phyloP scores from a whole-genome alignment of 2,329 filamentous ascomycete species.

The Zymoseptoria crescenta region DNA sequence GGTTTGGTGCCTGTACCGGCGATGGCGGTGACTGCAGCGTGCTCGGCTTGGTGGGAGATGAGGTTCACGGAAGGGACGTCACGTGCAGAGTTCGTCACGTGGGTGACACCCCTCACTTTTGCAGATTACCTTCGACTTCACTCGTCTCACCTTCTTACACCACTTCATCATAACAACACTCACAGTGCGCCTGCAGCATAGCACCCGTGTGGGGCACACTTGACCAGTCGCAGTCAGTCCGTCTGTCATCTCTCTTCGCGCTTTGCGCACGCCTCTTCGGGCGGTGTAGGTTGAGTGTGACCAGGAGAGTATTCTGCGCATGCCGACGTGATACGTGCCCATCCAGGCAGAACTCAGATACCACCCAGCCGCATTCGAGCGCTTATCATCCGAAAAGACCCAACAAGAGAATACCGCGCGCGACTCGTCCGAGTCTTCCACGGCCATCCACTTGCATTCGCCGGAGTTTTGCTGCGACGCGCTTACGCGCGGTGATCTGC shows the following conservation, averaged over 20 bases:
- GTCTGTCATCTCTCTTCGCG: neutral
- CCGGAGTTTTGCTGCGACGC: neutral
- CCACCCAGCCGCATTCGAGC: neutral
- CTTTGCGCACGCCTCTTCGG: neutral
- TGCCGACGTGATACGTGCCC: neutral
- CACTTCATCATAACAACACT: neutral
- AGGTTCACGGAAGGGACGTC: neutral
- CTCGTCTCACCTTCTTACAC: constrained; percentile 1
- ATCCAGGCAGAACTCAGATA: neutral
- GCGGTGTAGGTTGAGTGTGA: neutral
- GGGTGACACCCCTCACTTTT: neutral
- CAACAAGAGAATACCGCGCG: neutral
- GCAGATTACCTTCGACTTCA: neutral
- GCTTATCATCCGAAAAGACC: neutral
- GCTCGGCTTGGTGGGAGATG: neutral
- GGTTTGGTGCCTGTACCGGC: neutral
- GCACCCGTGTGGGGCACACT: neutral
- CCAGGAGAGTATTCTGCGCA: neutral
- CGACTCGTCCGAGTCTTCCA: neutral
- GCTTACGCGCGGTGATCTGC: neutral
- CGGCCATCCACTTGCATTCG: neutral
- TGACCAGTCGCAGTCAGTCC: neutral
- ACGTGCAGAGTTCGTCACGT: too few relatives aligned
- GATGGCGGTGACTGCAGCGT: neutral
- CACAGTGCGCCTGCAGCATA: neutral